phyloP scores from a whole-genome alignment of 73 alveolate species.

The Stentor coeruleus region DNA sequence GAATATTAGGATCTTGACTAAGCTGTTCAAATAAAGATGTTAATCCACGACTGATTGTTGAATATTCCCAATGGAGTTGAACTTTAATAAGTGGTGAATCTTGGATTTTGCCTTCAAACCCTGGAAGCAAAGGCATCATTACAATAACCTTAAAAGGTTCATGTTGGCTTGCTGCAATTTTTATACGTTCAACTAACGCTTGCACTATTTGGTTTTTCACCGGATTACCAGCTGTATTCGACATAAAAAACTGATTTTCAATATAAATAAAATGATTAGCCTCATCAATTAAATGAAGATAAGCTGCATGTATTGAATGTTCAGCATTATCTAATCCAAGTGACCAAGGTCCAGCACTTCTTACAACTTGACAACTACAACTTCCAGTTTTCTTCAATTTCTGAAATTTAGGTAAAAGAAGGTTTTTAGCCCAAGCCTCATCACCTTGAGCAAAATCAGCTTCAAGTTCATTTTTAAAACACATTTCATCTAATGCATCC shows the following conservation, averaged over 20 bases:
- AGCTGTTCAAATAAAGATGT: slow-evolving; percentile 60
- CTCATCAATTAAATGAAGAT: slow-evolving; percentile 67
- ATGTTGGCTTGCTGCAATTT: slow-evolving; percentile 55
- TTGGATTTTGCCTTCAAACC: slow-evolving; percentile 81
- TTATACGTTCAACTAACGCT: slow-evolving; percentile 72
- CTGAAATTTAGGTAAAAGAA: neutral
- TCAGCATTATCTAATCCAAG: slow-evolving; percentile 85
- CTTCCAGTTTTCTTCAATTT: slow-evolving; percentile 26
- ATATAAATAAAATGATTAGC: slow-evolving; percentile 90
- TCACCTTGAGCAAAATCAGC: neutral
- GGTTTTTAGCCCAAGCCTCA: slow-evolving; percentile 26
- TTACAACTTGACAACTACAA: slow-evolving; percentile 59
- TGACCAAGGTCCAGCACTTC: slow-evolving; percentile 91
- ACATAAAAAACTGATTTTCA: slow-evolving; percentile 94
- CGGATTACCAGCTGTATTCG: slow-evolving; percentile 57
- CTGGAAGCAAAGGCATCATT: slow-evolving; percentile 94
- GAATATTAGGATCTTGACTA: slow-evolving; percentile 54
- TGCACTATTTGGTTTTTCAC: slow-evolving; percentile 73
- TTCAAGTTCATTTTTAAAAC: slow-evolving; percentile 4
- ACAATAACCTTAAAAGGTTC: slow-evolving; percentile 74
- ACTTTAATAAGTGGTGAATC: slow-evolving; percentile 49
- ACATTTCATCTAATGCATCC: neutral
- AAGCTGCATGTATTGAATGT: slow-evolving; percentile 79
- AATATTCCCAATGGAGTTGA: slow-evolving; percentile 65
- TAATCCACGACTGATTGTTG: slow-evolving; percentile 62